Evolutionary conservation across 139 green algal species (phyloP).

Genomic region (Closterium sp.): DNA sequence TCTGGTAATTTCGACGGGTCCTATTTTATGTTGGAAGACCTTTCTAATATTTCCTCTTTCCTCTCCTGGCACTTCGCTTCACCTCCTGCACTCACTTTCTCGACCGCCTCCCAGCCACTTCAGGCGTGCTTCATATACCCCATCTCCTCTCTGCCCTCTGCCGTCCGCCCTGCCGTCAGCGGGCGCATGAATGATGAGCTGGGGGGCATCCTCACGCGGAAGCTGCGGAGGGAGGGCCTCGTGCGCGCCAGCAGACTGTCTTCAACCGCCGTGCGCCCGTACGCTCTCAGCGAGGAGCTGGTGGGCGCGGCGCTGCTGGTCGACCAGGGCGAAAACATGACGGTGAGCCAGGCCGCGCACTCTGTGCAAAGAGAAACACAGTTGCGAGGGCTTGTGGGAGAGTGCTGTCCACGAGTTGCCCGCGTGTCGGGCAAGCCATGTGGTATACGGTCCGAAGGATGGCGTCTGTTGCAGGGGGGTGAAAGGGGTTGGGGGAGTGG

Average conservation of each 20-base stretch:
- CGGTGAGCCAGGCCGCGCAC: constrained; percentile 45
- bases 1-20: too few species aligned
- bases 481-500: too few species aligned
- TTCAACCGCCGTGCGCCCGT: constrained; percentile 73
- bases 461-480: too few species aligned
- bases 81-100: too few species aligned
- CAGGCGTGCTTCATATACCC: too few species aligned
- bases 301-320: constrained; percentile 69
- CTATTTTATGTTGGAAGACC: too few species aligned
- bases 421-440: neutral
- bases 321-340: constrained; percentile 78
- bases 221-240: constrained; percentile 79
- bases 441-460: too few species aligned
- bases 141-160: too few species aligned
- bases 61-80: too few species aligned
- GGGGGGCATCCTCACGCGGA: constrained; percentile 87
- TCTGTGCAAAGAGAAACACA: neutral
- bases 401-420: neutral
- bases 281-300: constrained; percentile 69
- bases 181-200: constrained; percentile 82
- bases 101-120: too few species aligned
- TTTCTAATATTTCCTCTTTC: too few species aligned
- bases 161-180: constrained; percentile 64
- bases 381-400: neutral
- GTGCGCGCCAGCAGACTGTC: constrained; percentile 73